phyloP scores from a whole-genome alignment of 495 filamentous ascomycete species.

The Stereocaulon alpinum region DNA sequence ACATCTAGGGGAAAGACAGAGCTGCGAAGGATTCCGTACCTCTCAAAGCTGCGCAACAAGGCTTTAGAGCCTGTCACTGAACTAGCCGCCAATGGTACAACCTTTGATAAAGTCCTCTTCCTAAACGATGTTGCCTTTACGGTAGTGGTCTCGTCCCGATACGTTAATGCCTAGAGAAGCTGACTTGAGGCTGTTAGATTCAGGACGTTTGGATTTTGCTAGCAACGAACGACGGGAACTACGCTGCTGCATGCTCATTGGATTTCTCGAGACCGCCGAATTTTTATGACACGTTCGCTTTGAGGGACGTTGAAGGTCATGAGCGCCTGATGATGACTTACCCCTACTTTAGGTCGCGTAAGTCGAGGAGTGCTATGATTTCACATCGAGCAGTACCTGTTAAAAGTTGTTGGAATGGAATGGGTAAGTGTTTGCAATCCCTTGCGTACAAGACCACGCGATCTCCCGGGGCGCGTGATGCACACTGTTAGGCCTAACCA shows the following conservation, averaged over 20 bases:
- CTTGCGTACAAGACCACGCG: not conserved
- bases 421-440: constrained; percentile 27
- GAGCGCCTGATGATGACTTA: constrained; percentile 53
- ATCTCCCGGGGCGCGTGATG: not conserved
- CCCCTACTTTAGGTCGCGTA: constrained; percentile 60
- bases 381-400: constrained; percentile 52
- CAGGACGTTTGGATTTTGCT: constrained; percentile 47
- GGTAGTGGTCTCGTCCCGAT: constrained; percentile 30
- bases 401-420: constrained; percentile 74
- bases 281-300: constrained; percentile 79
- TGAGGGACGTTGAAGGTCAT: constrained; percentile 57
- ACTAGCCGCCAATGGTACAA: constrained; percentile 21
- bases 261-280: constrained; percentile 58
- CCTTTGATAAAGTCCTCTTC: constrained; percentile 60
- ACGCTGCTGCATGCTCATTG: constrained; percentile 70
- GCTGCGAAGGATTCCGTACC: constrained; percentile 57
- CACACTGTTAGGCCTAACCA: not conserved
- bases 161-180: not conserved
- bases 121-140: constrained; percentile 67
- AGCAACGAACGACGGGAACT: constrained; percentile 57
- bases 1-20: constrained; percentile 36
- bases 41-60: constrained; percentile 52
- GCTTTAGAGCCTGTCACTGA: constrained; percentile 38
- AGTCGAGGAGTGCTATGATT: constrained; percentile 48
- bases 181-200: not conserved